Evolutionary conservation across 179 eudicot genomes (phyloP).

Genomic region (Vitellaria paradoxa): DNA sequence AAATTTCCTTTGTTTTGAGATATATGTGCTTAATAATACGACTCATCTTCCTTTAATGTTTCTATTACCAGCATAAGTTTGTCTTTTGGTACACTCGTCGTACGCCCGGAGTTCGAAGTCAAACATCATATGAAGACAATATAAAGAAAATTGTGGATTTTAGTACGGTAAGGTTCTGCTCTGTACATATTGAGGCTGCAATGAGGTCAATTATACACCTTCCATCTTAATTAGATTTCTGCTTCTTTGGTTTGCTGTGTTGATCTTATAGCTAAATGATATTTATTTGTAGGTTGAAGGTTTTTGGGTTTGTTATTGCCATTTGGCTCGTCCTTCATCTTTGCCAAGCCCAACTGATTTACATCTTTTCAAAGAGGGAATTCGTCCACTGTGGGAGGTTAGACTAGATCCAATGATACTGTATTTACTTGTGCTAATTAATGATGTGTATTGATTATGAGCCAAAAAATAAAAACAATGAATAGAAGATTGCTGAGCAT

Average conservation of each 20-base stretch:
- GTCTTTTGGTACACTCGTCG: conserved; percentile 94
- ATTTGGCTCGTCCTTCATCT: conserved; percentile 80
- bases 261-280: neutral
- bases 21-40: neutral
- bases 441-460: neutral
- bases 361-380: conserved; percentile 92
- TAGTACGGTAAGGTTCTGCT: conserved; percentile 57
- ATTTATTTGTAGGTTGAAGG: conserved; percentile 65
- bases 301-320: conserved; percentile 92
- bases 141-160: conserved; percentile 84
- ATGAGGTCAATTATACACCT: neutral
- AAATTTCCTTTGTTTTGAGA: neutral
- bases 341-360: conserved; percentile 89
- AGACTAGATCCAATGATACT: neutral
- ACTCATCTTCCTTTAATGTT: neutral
- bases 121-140: conserved; percentile 85
- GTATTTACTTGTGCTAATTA: conserved; percentile 8
- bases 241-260: neutral
- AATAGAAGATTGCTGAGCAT: neutral
- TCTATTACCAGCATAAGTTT: conserved; percentile 62
- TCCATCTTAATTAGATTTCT: neutral
- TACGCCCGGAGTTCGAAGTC: conserved; percentile 74
- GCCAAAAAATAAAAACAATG: neutral
- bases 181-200: neutral
- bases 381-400: conserved; percentile 99